Evolutionary conservation across 192 early-diverging fungal genomes (phyloP), one percentile per base, ranked within the genome.

Genomic region (Coemansia aciculifera): DNA sequence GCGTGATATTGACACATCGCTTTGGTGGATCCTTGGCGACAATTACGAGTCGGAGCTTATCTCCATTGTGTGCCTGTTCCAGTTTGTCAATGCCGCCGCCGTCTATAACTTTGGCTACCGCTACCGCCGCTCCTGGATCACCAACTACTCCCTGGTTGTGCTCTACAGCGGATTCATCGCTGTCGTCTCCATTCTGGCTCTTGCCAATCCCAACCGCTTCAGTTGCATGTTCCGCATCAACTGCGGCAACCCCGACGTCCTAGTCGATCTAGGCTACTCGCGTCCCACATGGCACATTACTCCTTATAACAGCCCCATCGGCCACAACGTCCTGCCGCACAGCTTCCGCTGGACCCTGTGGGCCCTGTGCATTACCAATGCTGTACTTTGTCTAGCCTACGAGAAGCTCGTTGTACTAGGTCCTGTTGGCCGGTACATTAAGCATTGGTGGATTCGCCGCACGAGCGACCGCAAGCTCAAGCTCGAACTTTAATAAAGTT

Each of bases 21-120:
- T 86, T 44, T 94, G 93, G 93, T 94, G 91, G 90, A 77, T 92
- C 34, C 74, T 92, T n/a, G 91, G 86, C 51, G 92, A 94, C 66
- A 93, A 92, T 70, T 94, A 86, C 65, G 91, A 94, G 78, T 81
- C 85, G 11, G 88, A 78, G 66, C 67, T 89, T 36, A 84, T 89
- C 24, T 84, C 87, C 0, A 77, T 92, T 24, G 70, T 92, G 4
- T 72, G 77, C 17, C 69, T 87, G 60, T 91, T 88, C 84, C 91
- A 93, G 71, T 91, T 93, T 73, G 79, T 90, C 68, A 86, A 92
- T 73, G 85, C 78, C 29, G 89, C 86, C 12, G 87, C 86, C 36
- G 68, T 89, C 37, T 89, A 89, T 76, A 91, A 88, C 77, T 87
- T 91, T 74, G 92, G 92, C 21, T 69, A 78, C 63, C 77, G 74